phyloP scores from a whole-genome alignment of 495 filamentous ascomycete genomes.

The Haplographium delicatum region DNA sequence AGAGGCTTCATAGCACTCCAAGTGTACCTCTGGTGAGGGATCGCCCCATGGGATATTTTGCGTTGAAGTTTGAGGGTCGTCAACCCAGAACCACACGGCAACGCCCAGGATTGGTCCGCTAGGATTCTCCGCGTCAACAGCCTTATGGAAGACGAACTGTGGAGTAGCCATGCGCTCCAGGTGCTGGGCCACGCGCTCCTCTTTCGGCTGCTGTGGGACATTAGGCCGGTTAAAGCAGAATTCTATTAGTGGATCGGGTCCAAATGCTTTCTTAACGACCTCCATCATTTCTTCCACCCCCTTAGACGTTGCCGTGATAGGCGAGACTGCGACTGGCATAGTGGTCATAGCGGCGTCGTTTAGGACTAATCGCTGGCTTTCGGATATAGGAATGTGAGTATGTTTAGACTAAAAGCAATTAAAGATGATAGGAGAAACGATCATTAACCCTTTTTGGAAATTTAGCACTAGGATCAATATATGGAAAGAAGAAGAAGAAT shows the following conservation, averaged over 20 bases:
- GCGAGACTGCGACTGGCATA: not conserved
- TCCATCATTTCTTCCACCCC: conserved; percentile 8
- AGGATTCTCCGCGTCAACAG: not conserved
- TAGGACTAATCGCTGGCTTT: too few species aligned
- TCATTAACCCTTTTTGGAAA: too few species aligned
- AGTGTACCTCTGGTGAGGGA: conserved; percentile 2
- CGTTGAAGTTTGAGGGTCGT: not conserved
- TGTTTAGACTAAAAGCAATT: too few species aligned
- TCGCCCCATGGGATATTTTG: conserved; percentile 12
- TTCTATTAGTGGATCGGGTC: conserved; percentile 7
- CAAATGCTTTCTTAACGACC: conserved; percentile 5
- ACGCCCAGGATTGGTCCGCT: conserved; percentile 4
- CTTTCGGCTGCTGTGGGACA: not conserved
- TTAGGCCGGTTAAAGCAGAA: conserved; percentile 8
- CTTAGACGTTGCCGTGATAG: not conserved
- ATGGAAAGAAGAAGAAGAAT: too few species aligned
- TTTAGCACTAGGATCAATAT: too few species aligned
- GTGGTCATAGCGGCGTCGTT: not conserved
- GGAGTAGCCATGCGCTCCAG: conserved; percentile 3
- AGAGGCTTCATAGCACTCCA: conserved; percentile 8
- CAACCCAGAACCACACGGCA: conserved; percentile 1
- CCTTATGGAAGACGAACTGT: conserved; percentile 4
- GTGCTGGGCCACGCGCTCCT: conserved; percentile 2
- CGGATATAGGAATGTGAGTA: too few species aligned
- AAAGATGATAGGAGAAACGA: too few species aligned